phyloP scores from a whole-genome alignment of 352 stramenopile genomes.

The Phytopythium sindhum region DNA sequence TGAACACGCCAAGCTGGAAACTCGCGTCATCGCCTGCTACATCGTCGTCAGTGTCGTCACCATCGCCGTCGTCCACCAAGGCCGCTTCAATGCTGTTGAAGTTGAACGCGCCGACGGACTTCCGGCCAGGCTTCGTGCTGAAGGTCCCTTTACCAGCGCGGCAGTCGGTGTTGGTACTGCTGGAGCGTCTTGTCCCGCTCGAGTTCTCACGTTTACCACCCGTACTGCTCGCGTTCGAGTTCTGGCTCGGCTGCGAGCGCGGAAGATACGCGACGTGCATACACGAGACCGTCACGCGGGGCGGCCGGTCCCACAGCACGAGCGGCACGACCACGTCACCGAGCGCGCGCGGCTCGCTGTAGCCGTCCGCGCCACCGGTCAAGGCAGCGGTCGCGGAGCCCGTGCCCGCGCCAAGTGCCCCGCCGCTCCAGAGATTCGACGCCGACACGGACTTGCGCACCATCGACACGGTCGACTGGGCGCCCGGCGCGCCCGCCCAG shows the following conservation, averaged over 20 bases:
- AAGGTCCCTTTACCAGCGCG: neutral
- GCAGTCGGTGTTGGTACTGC: conserved; percentile 12
- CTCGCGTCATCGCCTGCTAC: conserved; percentile 6
- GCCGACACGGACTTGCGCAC: conserved; percentile 1
- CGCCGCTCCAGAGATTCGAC: conserved; percentile 3
- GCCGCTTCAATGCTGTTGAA: neutral
- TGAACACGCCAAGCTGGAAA: conserved; percentile 65
- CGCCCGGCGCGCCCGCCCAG: neutral
- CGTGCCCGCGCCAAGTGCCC: neutral
- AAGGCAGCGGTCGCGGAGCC: neutral
- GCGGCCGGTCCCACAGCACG: conserved; percentile 64
- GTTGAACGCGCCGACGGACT: conserved; percentile 1
- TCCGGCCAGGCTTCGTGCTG: neutral
- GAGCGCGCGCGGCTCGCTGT: neutral
- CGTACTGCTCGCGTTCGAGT: conserved; percentile 24
- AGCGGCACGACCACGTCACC: conserved; percentile 61
- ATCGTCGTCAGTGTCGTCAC: conserved; percentile 26
- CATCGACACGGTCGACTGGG: conserved; percentile 9
- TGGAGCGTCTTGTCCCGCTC: conserved; percentile 11
- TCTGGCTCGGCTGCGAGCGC: conserved; percentile 60
- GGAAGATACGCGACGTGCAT: conserved; percentile 69
- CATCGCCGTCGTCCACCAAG: conserved; percentile 32
- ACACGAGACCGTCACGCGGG: conserved; percentile 44
- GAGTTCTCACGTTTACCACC: neutral
- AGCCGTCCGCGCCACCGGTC: neutral